Evolutionary conservation across 148 eudicot genomes (phyloP).

Genomic region (Silene uniflora): DNA sequence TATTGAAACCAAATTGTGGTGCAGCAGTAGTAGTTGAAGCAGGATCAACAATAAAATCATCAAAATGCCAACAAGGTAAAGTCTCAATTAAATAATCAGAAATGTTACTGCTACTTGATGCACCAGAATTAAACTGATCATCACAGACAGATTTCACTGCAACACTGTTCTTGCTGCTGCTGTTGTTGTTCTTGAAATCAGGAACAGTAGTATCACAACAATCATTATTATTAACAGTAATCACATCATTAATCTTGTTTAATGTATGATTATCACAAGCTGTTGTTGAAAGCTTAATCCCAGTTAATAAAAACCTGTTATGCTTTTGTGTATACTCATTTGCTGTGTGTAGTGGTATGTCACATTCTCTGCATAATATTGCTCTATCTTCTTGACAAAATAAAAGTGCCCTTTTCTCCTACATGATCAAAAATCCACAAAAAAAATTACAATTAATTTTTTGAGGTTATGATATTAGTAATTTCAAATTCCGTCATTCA

Average conservation of each 20-base stretch:
- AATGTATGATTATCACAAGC: not conserved
- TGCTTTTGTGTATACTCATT: slow-evolving; percentile 67
- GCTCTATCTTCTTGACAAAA: slow-evolving; percentile 86
- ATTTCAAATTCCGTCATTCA: too few species aligned
- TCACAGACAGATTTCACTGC: not conserved
- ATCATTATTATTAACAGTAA: not conserved
- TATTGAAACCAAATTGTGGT: slow-evolving; percentile 28
- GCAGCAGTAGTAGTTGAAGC: slow-evolving; percentile 22
- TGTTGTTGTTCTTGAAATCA: slow-evolving; percentile 18
- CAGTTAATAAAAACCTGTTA: slow-evolving; percentile 62
- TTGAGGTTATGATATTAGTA: too few species aligned
- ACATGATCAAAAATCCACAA: not conserved
- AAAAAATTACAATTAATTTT: not conserved
- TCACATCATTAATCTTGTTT: slow-evolving; percentile 1
- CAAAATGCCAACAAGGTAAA: slow-evolving; percentile 83
- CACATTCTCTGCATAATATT: slow-evolving; percentile 70
- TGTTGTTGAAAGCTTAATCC: slow-evolving; percentile 49
- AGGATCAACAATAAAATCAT: slow-evolving; percentile 56
- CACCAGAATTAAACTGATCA: slow-evolving; percentile 16
- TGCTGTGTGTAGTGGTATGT: slow-evolving; percentile 58
- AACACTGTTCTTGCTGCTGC: not conserved
- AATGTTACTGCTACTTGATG: slow-evolving; percentile 40
- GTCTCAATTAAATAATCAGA: slow-evolving; percentile 76
- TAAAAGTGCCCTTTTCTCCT: slow-evolving; percentile 74
- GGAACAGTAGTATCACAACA: slow-evolving; percentile 31